A percentile compares a stretch with the other conserved stretches of the same genome.
Conservation (phyloP, 345 rosid genomes). For the Anastatica hierochuntica region DNA sequence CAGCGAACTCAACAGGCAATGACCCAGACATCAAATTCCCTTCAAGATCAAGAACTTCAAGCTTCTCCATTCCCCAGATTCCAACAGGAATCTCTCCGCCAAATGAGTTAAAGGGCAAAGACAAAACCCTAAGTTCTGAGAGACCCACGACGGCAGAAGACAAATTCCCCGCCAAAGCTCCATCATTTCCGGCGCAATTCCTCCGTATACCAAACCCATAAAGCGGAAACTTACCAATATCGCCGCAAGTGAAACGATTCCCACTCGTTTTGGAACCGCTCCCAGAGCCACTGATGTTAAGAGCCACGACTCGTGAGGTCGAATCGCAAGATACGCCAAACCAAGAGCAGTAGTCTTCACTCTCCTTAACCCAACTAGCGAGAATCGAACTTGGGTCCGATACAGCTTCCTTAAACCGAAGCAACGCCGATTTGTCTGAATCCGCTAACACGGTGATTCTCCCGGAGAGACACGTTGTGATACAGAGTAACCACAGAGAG, state of each 20-base stretch:
- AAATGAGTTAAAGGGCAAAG: slow-evolving; percentile 72
- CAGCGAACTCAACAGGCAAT: slow-evolving; percentile 44
- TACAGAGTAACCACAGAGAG: slow-evolving; percentile 25
- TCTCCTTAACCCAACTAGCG: slow-evolving; percentile 42
- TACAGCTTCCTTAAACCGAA: slow-evolving; percentile 56
- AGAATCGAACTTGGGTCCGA: slow-evolving; percentile 59
- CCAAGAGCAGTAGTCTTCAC: slow-evolving; percentile 54
- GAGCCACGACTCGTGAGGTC: slow-evolving; percentile 48
- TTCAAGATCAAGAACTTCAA: slow-evolving; percentile 86
- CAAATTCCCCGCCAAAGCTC: slow-evolving; percentile 52
- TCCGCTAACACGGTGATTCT: slow-evolving; percentile 23
- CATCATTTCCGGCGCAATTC: slow-evolving; percentile 38
- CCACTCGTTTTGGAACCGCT: slow-evolving; percentile 20
- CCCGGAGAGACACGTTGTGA: slow-evolving; percentile 12
- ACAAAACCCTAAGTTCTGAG: slow-evolving; percentile 56
- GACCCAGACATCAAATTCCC: slow-evolving; percentile 42
- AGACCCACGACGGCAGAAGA: slow-evolving; percentile 41
- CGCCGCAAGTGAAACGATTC: slow-evolving; percentile 37
- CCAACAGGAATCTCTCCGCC: slow-evolving; percentile 54
- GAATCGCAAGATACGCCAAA: slow-evolving; percentile 58
- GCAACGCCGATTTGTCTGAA: slow-evolving; percentile 54
- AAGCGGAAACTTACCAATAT: slow-evolving; percentile 49
- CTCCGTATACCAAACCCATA: slow-evolving; percentile 70
- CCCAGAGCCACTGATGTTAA: slow-evolving; percentile 60
- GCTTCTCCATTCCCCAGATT: slow-evolving; percentile 69